Evolutionary conservation across 73 alveolate genomes (phyloP), one percentile per base, ranked within the genome.

Genomic region (Uronychia binucleata): DNA sequence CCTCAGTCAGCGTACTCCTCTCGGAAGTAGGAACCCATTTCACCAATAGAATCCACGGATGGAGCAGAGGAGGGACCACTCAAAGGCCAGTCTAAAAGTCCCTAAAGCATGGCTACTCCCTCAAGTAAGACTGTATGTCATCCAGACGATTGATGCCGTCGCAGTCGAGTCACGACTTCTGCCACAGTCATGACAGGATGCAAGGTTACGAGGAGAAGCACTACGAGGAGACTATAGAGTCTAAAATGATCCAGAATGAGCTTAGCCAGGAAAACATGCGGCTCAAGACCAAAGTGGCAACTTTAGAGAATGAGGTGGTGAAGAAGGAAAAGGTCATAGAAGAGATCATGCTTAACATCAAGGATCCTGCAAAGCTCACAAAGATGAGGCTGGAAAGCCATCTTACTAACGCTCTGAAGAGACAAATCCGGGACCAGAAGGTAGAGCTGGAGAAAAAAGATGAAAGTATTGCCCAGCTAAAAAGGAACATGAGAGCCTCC

Each of bases 241-340:
- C 67, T 19, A 46, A 46, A 46, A 46, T 46, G 67, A 46, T 5
- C 19, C 19, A 78, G 67, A 90, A 90, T 34, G 26, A 57, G 0
- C 30, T 86, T 34, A 67, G 79, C 34, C 93, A 90, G 34, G 96
- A 90, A 35, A 87, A 85, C 77, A 26, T 77, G 75, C 86, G 58
- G 84, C 93, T 90, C 31, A 90, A 90, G 57, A 90, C 96, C 11
- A 90, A 86, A 46, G 28, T 90, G 33, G 31, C 57, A 74, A 31
- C n/a, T 1, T 31, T 78, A 58, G 67, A 83, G 59, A 57, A 90
- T 27, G 92, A 90, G 78, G 11, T 90, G 77, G 27, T 27, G 11
- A 78, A 77, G 59, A 86, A 86, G 59, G 96, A 90, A 11, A 88
- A 85, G 59, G 86, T 30, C 30, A 80, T 79, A 30, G 95, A 89